Base-by-base conservation (phyloP, 768 basidiomycete species). In the Crucibulum laeve region DNA sequence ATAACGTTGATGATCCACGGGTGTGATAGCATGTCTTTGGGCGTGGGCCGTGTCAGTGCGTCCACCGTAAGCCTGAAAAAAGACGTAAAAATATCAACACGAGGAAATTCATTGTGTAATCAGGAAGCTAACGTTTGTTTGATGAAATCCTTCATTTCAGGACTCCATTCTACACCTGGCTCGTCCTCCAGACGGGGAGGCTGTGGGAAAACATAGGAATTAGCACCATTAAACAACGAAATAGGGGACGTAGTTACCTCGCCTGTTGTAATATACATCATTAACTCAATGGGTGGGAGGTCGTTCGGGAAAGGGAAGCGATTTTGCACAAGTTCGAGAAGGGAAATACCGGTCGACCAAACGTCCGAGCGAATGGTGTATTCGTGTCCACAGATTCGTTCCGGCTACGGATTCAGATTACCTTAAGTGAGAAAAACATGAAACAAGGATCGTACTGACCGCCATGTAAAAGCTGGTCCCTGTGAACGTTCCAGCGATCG, bases 381-480 rank as follows among this genome's bases (percentile, higher is more conserved):
- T 51, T 87, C 82, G 43, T 85, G 78, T 4, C 95, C 95, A 53
- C 82, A 84, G 48, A 98, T 94, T 49, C 95, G 85, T 65, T 97
- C 95, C 38, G 95, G 95, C 89, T 92, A 45, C 26, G 46, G 46
- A 41, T 41, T 36, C 47, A 33, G 19, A 33, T 55, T 42, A 48
- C 43, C 49, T 41, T 38, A 43, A 24, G 18, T 25, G 37, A 22
- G 30, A 43, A n/a, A 42, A 21, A 32, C 17, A 48, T 24, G 17
- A 42, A 35, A 25, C 4, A 26, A 14, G 28, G 43, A 36, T 23
- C 32, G 39, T 22, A 80, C 94, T 64, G 56, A 97, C 95, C 52
- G 96, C 94, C 95, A 98, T 98, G 67, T 98, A 99, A 52, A 90
- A 87, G 59, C 92, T 92, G 34, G 95, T 98, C 5, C 96, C 96